Evolutionary conservation across 345 rosid genomes (phyloP).

Genomic region (Eucalyptus curtisii): DNA sequence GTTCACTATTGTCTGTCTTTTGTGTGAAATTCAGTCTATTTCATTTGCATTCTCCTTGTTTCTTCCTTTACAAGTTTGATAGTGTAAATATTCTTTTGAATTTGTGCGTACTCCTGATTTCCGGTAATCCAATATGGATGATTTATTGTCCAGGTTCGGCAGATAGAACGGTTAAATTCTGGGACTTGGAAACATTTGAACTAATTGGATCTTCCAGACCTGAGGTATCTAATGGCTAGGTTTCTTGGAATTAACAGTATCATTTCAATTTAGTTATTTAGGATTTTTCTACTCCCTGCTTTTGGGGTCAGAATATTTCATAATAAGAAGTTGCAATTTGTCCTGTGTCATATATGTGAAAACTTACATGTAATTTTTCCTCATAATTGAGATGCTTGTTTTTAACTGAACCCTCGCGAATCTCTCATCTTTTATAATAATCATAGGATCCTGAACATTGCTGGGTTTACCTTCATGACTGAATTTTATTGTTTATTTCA

Average conservation of each 20-base stretch:
- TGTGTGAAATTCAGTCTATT: neutral
- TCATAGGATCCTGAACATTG: neutral
- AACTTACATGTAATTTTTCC: neutral
- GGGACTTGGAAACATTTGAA: slow-evolving; percentile 99
- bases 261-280: neutral
- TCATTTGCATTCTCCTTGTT: neutral
- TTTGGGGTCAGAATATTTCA: neutral
- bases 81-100: neutral
- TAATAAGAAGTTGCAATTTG: neutral
- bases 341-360: neutral
- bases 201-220: slow-evolving; percentile 88
- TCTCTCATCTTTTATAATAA: neutral
- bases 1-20: neutral
- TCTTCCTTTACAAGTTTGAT: neutral
- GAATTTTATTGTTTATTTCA: slow-evolving; percentile 1
- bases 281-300: neutral
- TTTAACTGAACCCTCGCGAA: neutral
- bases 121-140: neutral
- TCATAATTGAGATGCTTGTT: neutral
- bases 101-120: neutral
- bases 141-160: slow-evolving; percentile 73
- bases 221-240: slow-evolving; percentile 41
- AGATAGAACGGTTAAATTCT: slow-evolving; percentile 89
- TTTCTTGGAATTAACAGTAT: neutral
- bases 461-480: neutral